Conservation (phyloP, 139 green algal genomes). For the Coccomyxa sp. region DNA sequence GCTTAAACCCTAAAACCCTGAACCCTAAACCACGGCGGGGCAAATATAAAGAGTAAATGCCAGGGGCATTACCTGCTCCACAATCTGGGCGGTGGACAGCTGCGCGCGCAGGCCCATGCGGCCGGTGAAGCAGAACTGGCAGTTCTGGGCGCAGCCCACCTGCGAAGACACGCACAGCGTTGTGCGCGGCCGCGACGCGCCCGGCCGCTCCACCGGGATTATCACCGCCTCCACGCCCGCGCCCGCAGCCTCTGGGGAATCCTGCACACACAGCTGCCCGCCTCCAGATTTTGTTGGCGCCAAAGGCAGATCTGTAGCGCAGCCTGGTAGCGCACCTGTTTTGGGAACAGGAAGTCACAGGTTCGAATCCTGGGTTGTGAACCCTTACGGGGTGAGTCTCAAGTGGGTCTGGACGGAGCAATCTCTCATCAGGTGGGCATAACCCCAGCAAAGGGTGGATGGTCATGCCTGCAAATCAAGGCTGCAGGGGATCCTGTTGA, state of each 20-base stretch:
- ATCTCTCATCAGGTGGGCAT: too few relatives aligned
- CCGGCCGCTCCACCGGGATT: slow-evolving; percentile 61
- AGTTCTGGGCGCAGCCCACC: slow-evolving; percentile 78
- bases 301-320: slow-evolving; percentile 16
- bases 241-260: slow-evolving; percentile 5
- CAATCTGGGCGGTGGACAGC: slow-evolving; percentile 60
- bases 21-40: too few relatives aligned
- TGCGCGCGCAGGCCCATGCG: slow-evolving; percentile 65
- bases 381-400: too few relatives aligned
- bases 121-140: slow-evolving; percentile 83
- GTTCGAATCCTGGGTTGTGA: slow-evolving; percentile 28
- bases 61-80: slow-evolving; percentile 56
- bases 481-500: too few relatives aligned
- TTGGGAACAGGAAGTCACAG: slow-evolving; percentile 36
- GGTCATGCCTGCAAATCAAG: too few relatives aligned
- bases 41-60: too few relatives aligned
- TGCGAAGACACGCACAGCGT: slow-evolving; percentile 75
- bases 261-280: slow-evolving; percentile 1
- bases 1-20: too few relatives aligned
- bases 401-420: too few relatives aligned
- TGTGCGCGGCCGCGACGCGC: slow-evolving; percentile 37
- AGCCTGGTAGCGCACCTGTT: slow-evolving; percentile 35
- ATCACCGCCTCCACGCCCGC: slow-evolving; percentile 70
- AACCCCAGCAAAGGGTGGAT: too few relatives aligned
- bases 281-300: slow-evolving; percentile 7